Conservation (phyloP, 2,329 filamentous ascomycete genomes). For the Lachnellula occidentalis region DNA sequence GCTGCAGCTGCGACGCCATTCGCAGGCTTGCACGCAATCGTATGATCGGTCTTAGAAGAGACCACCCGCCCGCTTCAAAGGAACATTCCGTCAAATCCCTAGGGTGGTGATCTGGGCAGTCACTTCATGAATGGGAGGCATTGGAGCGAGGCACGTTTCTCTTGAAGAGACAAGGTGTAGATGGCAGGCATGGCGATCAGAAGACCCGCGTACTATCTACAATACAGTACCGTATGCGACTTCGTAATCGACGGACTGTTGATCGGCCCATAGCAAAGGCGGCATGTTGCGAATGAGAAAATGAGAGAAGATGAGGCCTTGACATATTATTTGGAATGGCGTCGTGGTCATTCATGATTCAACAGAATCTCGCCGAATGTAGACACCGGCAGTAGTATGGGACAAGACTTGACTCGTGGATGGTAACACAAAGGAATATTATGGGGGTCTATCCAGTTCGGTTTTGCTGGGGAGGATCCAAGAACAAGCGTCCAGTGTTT, state of each 20-base stretch:
- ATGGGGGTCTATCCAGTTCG: no score
- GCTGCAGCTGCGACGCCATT: neutral
- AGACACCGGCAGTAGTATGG: neutral
- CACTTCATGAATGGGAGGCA: neutral
- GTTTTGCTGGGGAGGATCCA: no score
- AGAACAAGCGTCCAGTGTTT: no score
- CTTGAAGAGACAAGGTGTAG: neutral
- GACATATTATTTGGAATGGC: neutral
- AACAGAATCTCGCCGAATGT: neutral
- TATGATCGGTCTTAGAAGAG: neutral
- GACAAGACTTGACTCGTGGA: neutral
- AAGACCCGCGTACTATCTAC: no score
- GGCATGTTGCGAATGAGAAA: neutral
- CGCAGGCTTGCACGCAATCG: neutral
- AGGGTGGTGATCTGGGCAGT: neutral
- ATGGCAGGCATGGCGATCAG: no score
- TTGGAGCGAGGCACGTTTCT: neutral
- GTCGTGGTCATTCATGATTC: neutral
- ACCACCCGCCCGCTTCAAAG: neutral
- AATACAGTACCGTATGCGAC: no score
- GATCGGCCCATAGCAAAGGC: neutral
- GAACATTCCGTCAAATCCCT: neutral
- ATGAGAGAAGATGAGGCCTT: neutral
- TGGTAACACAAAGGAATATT: no score
- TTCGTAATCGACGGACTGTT: neutral